Evolutionary conservation across 2,329 filamentous ascomycete genomes (phyloP).

Genomic region (Ophiostoma pallidulum): DNA sequence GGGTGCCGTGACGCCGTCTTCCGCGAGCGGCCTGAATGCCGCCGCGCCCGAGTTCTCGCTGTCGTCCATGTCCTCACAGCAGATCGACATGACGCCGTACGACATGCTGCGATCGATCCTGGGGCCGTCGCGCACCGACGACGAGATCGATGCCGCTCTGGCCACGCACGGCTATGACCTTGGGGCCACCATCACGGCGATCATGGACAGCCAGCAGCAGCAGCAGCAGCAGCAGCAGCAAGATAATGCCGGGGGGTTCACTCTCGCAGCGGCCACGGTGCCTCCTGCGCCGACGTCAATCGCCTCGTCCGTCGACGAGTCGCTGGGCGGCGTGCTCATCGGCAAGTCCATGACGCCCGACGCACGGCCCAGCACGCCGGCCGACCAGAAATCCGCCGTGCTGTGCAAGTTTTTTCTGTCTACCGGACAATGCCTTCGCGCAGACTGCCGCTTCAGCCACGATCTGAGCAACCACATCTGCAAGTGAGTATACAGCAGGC

Average conservation of each 20-base stretch:
- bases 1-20: constrained; percentile 62
- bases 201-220: constrained; percentile 60
- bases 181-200: constrained; percentile 77
- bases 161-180: constrained; percentile 87
- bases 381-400: constrained; percentile 69
- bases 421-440: constrained; percentile 87
- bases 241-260: constrained; percentile 26
- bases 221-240: constrained; percentile 24
- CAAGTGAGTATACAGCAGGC: too few species aligned
- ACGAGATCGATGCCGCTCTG: constrained; percentile 88
- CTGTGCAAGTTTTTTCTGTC: constrained; percentile 97
- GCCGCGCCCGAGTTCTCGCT: constrained; percentile 68
- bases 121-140: constrained; percentile 78
- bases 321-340: constrained; percentile 54
- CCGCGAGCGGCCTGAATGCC: constrained; percentile 63
- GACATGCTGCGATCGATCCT: constrained; percentile 95
- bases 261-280: background rate
- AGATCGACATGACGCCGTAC: constrained; percentile 91
- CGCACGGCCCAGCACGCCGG: constrained; percentile 66
- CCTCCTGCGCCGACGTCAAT: constrained; percentile 10
- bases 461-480: constrained; percentile 92
- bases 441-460: constrained; percentile 95
- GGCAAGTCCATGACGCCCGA: constrained; percentile 82
- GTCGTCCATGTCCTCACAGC: constrained; percentile 39
- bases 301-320: constrained; percentile 35